phyloP scores from a whole-genome alignment of 306 rosid genomes.

The Lablab purpureus region DNA sequence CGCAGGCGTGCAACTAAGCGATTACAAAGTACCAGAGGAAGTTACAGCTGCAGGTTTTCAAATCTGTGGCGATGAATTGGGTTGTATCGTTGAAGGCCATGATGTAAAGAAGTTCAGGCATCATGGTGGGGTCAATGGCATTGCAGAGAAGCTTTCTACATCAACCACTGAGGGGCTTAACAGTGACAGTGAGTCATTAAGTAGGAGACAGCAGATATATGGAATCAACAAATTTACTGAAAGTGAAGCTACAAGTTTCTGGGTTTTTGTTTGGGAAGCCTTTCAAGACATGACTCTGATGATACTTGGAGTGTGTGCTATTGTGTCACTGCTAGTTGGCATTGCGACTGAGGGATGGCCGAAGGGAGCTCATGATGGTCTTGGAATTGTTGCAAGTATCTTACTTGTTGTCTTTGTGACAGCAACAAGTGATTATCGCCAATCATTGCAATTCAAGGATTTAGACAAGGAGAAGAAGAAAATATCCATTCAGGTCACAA shows the following conservation, averaged over 20 bases:
- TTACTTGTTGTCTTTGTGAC: conserved; percentile 92
- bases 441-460: conserved; percentile 92
- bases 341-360: conserved; percentile 95
- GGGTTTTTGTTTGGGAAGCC: conserved; percentile 96
- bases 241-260: conserved; percentile 72
- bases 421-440: conserved; percentile 94
- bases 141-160: conserved; percentile 76
- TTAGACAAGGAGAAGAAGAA: conserved; percentile 97
- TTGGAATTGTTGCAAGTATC: conserved; percentile 95
- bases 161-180: conserved; percentile 67
- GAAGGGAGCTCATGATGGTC: conserved; percentile 92
- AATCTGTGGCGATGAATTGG: conserved; percentile 89
- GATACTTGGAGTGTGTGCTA: conserved; percentile 91
- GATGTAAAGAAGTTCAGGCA: conserved; percentile 75
- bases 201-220: conserved; percentile 62
- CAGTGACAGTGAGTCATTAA: conserved; percentile 50
- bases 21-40: conserved; percentile 73
- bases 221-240: conserved; percentile 89
- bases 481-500: conserved; percentile 87
- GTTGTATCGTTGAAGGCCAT: conserved; percentile 86
- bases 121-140: conserved; percentile 76
- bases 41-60: conserved; percentile 83
- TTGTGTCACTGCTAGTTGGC: conserved; percentile 86
- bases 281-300: conserved; percentile 97
- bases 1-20: conserved; percentile 71